Base-by-base conservation (phyloP, 2,329 filamentous ascomycete species). In the Alternaria solani region DNA sequence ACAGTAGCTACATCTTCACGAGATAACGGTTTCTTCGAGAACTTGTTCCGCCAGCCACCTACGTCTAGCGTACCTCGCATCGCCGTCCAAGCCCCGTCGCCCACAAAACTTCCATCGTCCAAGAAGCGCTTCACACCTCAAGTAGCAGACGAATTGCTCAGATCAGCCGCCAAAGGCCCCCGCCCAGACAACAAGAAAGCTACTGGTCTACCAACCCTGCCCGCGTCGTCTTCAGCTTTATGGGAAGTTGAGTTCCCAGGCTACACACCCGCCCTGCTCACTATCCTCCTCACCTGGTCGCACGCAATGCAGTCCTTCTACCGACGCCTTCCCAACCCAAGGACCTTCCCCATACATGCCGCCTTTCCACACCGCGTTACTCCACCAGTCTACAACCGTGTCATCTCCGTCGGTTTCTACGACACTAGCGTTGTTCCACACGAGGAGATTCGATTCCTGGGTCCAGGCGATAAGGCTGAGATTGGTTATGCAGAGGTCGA, bases 401-500 rank as follows among this genome's bases (percentile, higher is more conserved):
- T 72, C 4, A 12, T 71, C n/a, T 66, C 66, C 0, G 51, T 68
- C 14, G 55, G 57, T 26, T 71, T 73, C 49, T 73, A 67, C 49
- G 67, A 73, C 25, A 70, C 65, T 3, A 59, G 56, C 14, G 18
- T 44, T 5, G 39, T 56, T 7, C 62, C 68, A 0, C 66, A 69
- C 51, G 59, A 60, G 14, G 70, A 74, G 26, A 46, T 71, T 1
- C 56, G 57, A 1, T 69, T 66, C 28, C 46, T 74, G 14, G 69
- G 68, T 2, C 67, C 63, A 1, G 63, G 60, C 1, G 65, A 73
- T 39, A 63, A 51, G 1, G 62, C 48, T 4, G 51, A 59, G 16
- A 48, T 71, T 3, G 59, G 41, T 5, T 73, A 71, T 43, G 61
- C 59, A 34, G 69, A 71, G 54, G 68, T 74, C 36, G 69, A 74